Percentiles rank a stretch among this genome's conserved stretches.
Conservation (phyloP, 768 basidiomycete genomes). For the Amanita pseudoporphyria region DNA sequence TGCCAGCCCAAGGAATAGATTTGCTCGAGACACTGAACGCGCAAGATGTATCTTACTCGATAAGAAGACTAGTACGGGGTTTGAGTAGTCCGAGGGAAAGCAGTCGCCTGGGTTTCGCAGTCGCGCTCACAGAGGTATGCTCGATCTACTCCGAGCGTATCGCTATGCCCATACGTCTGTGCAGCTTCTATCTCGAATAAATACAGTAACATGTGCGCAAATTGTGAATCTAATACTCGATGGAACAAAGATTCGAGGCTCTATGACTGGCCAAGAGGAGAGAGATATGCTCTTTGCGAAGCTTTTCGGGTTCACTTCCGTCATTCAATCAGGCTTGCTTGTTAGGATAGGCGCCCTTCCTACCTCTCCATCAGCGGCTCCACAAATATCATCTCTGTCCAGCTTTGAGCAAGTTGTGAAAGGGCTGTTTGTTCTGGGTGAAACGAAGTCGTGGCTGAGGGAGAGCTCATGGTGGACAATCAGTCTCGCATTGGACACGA, state of each 20-base stretch:
- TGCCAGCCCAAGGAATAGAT: constrained; percentile 27
- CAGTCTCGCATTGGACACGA: constrained; percentile 48
- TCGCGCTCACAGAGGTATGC: constrained; percentile 87
- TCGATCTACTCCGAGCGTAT: not conserved
- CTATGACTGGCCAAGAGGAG: constrained; percentile 86
- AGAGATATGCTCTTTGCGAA: constrained; percentile 89
- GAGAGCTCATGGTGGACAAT: constrained; percentile 90
- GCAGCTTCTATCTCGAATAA: constrained; percentile 71
- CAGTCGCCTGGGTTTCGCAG: constrained; percentile 90
- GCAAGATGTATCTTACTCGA: constrained; percentile 88
- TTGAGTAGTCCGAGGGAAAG: constrained; percentile 89
- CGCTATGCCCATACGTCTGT: constrained; percentile 5
- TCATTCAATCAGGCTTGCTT: constrained; percentile 80
- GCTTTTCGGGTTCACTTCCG: constrained; percentile 78
- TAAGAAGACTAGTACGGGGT: constrained; percentile 78
- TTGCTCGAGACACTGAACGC: constrained; percentile 64
- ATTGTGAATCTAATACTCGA: constrained; percentile 70
- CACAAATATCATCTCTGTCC: constrained; percentile 44
- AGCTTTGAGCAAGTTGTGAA: constrained; percentile 50
- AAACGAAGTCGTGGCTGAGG: constrained; percentile 82
- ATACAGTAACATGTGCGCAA: constrained; percentile 69
- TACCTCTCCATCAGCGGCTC: constrained; percentile 41
- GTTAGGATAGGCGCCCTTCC: constrained; percentile 49
- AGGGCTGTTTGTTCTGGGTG: constrained; percentile 59
- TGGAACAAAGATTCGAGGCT: constrained; percentile 59